These are phyloP conservation scores for Galeopsis tetrahit DNA, from an alignment of 257 asterid species.

Conservation along the genomic window DNA sequence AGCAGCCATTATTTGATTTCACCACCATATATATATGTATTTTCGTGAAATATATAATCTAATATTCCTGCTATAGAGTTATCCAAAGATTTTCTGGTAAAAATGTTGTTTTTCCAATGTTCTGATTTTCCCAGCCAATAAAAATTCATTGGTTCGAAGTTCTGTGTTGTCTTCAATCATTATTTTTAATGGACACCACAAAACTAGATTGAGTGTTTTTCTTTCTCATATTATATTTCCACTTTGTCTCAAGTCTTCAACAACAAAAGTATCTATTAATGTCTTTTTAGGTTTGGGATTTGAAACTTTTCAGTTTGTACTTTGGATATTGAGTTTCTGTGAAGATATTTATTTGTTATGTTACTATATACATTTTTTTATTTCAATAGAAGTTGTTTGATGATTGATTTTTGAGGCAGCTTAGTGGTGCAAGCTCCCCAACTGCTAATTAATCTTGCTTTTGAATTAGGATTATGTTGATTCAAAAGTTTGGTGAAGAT, in stretches of 20 bases:
- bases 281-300: slow-evolving; percentile 1
- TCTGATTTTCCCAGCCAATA: slow-evolving; percentile 15
- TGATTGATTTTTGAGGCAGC: slow-evolving; percentile 4
- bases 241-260: slow-evolving; percentile 17
- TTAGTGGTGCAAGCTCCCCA: not conserved
- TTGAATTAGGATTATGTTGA: slow-evolving; percentile 1
- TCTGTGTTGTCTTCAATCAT: slow-evolving; percentile 22
- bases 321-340: slow-evolving; percentile 4
- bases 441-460: slow-evolving; percentile 1
- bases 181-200: not conserved
- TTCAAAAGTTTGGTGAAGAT: slow-evolving; percentile 24
- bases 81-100: slow-evolving; percentile 21
- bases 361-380: slow-evolving; percentile 5
- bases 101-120: slow-evolving; percentile 23
- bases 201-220: slow-evolving; percentile 8
- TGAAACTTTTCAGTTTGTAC: not conserved
- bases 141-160: slow-evolving; percentile 14
- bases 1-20: slow-evolving; percentile 19
- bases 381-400: slow-evolving; percentile 7
- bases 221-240: slow-evolving; percentile 25
- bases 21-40: slow-evolving; percentile 17
- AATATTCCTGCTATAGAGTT: slow-evolving; percentile 18
- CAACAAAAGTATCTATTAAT: slow-evolving; percentile 4
- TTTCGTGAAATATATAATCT: slow-evolving; percentile 31
- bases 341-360: slow-evolving; percentile 1